Conservation (phyloP, 1,284 basidiomycete species). For the Puccinia novopanici region DNA sequence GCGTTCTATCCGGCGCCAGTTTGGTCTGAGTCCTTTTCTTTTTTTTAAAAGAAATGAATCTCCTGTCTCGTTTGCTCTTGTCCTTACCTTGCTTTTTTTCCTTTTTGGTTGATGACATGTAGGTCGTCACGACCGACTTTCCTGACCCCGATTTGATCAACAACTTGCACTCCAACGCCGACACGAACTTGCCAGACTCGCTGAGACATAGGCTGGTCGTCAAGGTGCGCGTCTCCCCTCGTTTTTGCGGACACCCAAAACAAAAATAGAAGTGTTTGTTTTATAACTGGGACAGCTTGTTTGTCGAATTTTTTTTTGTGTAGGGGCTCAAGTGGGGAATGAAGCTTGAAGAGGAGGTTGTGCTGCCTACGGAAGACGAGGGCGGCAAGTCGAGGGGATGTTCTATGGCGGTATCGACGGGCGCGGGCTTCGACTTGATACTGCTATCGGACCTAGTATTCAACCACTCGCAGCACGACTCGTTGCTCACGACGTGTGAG, state of each 20-base stretch:
- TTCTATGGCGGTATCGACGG: not conserved
- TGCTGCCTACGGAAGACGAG: no score
- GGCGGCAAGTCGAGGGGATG: not conserved
- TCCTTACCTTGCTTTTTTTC: not conserved
- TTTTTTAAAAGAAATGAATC: not conserved
- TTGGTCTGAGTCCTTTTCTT: conserved; percentile 16
- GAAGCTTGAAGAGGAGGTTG: conserved; percentile 6
- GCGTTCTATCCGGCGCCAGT: conserved; percentile 20
- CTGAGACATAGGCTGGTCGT: conserved; percentile 25
- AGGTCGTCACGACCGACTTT: conserved; percentile 47
- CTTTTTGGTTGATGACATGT: not conserved
- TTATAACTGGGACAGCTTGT: no score
- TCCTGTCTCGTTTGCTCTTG: no score
- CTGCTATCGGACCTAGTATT: conserved; percentile 44
- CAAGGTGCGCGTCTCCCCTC: not conserved
- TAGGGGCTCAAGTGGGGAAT: conserved; percentile 43
- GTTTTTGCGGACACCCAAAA: no score
- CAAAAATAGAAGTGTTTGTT: no score
- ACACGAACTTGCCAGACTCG: conserved; percentile 16
- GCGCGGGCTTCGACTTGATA: conserved; percentile 24
- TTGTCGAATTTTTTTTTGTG: not conserved
- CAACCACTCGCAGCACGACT: conserved; percentile 43
- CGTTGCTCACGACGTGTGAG: conserved; percentile 35
- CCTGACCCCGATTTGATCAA: conserved; percentile 40
- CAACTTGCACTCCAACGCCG: conserved; percentile 34